These are phyloP conservation scores for Aspergillus ustus DNA, from an alignment of 2,329 filamentous ascomycete genomes.

Conservation along the genomic window DNA sequence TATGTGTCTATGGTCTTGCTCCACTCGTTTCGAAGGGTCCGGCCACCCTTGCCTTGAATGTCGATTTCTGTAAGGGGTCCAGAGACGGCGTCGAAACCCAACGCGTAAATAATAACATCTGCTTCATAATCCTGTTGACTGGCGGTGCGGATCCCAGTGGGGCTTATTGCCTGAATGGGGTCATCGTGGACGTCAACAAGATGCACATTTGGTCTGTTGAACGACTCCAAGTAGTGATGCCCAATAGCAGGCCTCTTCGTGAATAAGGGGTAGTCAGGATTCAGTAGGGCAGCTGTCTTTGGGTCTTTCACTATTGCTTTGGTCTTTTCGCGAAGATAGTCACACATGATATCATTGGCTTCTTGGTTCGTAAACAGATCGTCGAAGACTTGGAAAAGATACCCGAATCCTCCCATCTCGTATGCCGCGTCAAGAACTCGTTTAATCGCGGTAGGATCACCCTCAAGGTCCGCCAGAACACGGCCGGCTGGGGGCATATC, in stretches of 20 bases:
- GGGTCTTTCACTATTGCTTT: conserved; percentile 36
- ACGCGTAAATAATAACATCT: conserved; percentile 35
- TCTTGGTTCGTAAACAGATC: conserved; percentile 42
- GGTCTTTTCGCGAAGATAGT: conserved; percentile 45
- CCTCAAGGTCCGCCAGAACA: too few species aligned
- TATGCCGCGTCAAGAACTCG: conserved; percentile 19
- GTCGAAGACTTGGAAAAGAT: conserved; percentile 33
- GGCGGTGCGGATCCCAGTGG: conserved; percentile 1
- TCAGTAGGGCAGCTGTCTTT: conserved; percentile 32
- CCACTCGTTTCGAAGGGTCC: conserved; percentile 19
- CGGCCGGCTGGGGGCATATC: too few species aligned
- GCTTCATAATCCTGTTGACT: conserved; percentile 27
- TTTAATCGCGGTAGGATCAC: not conserved
- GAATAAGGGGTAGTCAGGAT: conserved; percentile 24
- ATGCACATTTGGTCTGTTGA: conserved; percentile 50
- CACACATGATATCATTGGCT: conserved; percentile 45
- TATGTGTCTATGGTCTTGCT: conserved; percentile 14
- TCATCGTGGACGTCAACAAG: conserved; percentile 44
- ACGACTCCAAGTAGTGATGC: conserved; percentile 29
- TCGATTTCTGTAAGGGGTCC: conserved; percentile 37
- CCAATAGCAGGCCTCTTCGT: conserved; percentile 26
- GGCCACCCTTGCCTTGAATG: conserved; percentile 35
- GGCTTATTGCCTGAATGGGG: not conserved
- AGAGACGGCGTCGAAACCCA: conserved; percentile 48
- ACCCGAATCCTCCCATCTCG: conserved; percentile 10